Base-by-base conservation (phyloP, 805 yeast genomes). In the Sungouiozyma intestinalis region DNA sequence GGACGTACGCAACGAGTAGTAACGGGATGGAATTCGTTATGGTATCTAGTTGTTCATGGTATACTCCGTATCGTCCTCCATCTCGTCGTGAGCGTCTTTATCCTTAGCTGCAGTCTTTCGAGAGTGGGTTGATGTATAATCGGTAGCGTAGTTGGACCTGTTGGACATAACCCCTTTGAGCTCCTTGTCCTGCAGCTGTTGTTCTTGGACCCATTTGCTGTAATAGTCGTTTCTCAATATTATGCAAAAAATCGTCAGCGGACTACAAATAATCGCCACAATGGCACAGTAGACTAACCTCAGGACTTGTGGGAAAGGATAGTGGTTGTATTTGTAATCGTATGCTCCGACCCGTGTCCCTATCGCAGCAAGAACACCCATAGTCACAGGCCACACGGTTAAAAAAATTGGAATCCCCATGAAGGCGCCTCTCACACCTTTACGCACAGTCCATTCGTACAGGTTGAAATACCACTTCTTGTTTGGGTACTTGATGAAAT, bases 331-430 rank as follows among this genome's bases (percentile, higher is more conserved):
- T 16, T 40, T 38, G 40, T 43, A 51, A 18, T 55, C 59, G 32
- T 51, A 38, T n/a, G 44, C 21, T 17, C 48, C 47, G 14, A 42
- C 37, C 15, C 17, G 39, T 2, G 50, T 46, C 11, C 58, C 57
- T 16, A 45, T 46, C 11, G 54, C 51, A 0, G 54, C 52, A 45
- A 53, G 27, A 11, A 55, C 48, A 16, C 58, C 59, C 55, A 55
- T 51, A 7, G 57, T 50, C 1, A 51, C 44, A 4, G 59, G 59
- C 59, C 59, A 55, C 13, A 52, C 46, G 14, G 48, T 40, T n/a
- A 48, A 20, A 41, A 54, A 55, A 5, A 49, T 33, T 19, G 43
- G 35, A 1, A 46, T 40, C 11, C 50, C 48, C 2, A 45, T 41
- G 8, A 49, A 39, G 38, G 52, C 36, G 15, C 48, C 45, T 20